Evolutionary conservation across 768 basidiomycete genomes (phyloP), one percentile per base, ranked within the genome.

Genomic region (Boletus bicolor): DNA sequence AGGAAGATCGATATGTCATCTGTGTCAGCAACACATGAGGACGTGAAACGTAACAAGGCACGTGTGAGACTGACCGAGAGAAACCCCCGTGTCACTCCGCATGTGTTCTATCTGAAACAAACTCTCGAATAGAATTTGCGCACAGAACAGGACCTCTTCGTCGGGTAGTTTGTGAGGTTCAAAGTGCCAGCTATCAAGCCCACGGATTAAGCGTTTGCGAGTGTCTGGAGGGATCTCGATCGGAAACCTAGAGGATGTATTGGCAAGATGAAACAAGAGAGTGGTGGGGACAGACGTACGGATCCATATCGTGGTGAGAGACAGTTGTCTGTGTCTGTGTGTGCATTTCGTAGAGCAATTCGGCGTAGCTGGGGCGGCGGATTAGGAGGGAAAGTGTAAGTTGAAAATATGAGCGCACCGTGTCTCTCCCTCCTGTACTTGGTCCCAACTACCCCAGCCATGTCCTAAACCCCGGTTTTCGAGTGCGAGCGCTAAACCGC

Each of bases 81-180:
- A 76, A 50, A 87, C 75, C 4, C 80, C 79, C 49, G 85, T 75
- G 38, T 78, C 79, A 5, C 80, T 76, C 55, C 77, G 72, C 79
- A 91, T 81, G 43, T 89, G 87, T 58, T 94, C 85, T 57, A 91
- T 87, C 49, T 85, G 82, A 63, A 90, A 86, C 19, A 95, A 73
- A 21, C 82, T 82, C 71, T 98, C 93, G 63, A 99, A 99, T 28
- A 99, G 75, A 59, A 98, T 78, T 55, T 89, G 79, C 0, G 91
- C 86, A 64, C 91, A 93, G 21, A 85, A 81, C 14, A 91, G 76
- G 11, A 93, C 79, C 71, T 98, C 91, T 51, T 90, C 88, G 51
- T 91, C 85, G 21, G 85, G 81, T 37, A 97, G 81, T 38, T 80
- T 80, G 72, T 91, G 86, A 5, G 96, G 94, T 67, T 97, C 89